These are phyloP conservation scores for Rhizophora mangle DNA, from an alignment of 345 rosid species.

Conservation along the genomic window DNA sequence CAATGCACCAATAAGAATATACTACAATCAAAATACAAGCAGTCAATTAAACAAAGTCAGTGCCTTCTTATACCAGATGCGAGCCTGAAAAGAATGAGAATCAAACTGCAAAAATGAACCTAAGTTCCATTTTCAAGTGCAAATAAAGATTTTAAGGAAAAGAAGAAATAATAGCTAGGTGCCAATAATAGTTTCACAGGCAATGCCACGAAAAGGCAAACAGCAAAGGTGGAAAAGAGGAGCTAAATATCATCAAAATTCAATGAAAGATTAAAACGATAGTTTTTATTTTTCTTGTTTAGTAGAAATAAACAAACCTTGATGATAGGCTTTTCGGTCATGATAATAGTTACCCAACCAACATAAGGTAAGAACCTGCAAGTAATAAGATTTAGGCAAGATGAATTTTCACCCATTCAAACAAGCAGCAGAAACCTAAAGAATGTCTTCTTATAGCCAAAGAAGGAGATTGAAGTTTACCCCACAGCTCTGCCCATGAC, in stretches of 20 bases:
- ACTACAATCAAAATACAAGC: conserved; percentile 40
- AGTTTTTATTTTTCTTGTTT: neutral
- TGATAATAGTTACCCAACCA: conserved; percentile 76
- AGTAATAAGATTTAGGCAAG: conserved; percentile 7
- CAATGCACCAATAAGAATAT: conserved; percentile 77
- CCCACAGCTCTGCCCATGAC: conserved; percentile 83
- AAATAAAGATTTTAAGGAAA: neutral
- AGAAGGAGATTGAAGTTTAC: conserved; percentile 28
- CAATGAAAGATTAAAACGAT: too few relatives aligned
- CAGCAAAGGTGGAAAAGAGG: too few relatives aligned
- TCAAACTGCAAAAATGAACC: neutral
- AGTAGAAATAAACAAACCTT: conserved; percentile 42
- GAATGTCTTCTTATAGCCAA: neutral
- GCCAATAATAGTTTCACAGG: too few relatives aligned
- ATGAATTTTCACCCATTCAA: neutral
- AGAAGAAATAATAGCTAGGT: too few relatives aligned
- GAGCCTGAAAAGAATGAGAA: neutral
- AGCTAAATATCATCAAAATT: too few relatives aligned
- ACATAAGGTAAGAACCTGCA: conserved; percentile 72
- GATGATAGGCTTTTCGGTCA: conserved; percentile 71
- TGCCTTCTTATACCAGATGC: too few relatives aligned
- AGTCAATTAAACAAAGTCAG: neutral
- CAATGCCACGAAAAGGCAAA: too few relatives aligned
- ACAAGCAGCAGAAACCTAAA: neutral
- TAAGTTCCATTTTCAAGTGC: neutral